Conservation (phyloP, 345 rosid species). For the Eucalyptus caleyi region DNA sequence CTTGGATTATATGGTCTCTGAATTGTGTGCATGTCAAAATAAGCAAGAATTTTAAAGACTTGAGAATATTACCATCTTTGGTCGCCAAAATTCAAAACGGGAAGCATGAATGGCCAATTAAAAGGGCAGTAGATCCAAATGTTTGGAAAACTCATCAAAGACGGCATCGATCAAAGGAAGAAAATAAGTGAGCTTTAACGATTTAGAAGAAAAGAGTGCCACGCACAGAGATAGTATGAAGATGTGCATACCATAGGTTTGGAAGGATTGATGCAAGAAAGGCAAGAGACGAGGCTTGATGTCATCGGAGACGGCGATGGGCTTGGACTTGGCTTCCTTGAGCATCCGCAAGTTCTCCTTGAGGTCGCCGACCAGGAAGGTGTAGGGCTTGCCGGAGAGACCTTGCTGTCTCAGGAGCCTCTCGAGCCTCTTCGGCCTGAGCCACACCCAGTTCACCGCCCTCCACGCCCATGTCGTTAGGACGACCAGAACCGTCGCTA, state of each 20-base stretch:
- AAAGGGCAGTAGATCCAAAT: background rate
- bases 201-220: background rate
- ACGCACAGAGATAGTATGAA: background rate
- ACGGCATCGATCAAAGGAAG: background rate
- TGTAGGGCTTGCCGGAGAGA: background rate
- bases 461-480: background rate
- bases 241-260: background rate
- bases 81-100: background rate
- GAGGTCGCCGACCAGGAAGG: background rate
- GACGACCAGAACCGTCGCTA: background rate
- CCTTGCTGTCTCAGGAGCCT: background rate
- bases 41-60: background rate
- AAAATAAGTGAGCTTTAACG: background rate
- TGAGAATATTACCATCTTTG: background rate
- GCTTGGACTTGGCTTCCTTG: background rate
- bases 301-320: background rate
- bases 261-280: background rate
- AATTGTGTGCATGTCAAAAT: background rate
- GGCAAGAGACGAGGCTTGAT: background rate
- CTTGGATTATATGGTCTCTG: background rate
- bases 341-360: background rate
- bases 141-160: background rate
- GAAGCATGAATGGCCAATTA: background rate
- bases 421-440: conserved; percentile 3
- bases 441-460: background rate